Evolutionary conservation across 2,329 filamentous ascomycete genomes (phyloP).

Genomic region (Alternaria ventricosa): DNA sequence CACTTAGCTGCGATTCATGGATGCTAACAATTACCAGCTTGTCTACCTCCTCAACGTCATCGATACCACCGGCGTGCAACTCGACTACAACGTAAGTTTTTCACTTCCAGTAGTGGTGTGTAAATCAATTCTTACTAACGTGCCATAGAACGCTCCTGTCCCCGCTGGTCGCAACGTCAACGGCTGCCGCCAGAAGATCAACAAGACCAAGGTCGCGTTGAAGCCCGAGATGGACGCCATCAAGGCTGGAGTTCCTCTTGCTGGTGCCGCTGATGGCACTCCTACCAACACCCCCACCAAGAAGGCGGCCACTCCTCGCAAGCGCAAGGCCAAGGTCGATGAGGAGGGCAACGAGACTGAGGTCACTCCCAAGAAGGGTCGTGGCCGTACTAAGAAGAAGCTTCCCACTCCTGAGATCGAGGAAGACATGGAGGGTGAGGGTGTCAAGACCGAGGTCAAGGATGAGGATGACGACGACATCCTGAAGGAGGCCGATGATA

Average conservation of each 20-base stretch:
- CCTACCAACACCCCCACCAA: background rate
- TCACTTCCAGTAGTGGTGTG: too few relatives aligned
- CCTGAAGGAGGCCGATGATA: background rate
- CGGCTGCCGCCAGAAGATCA: too few relatives aligned
- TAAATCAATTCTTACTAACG: too few relatives aligned
- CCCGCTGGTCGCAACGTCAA: too few relatives aligned
- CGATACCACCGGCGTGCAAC: too few relatives aligned
- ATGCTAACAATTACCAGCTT: too few relatives aligned
- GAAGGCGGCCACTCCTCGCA: conserved; percentile 16
- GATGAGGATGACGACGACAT: background rate
- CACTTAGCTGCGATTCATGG: too few relatives aligned
- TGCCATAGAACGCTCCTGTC: too few relatives aligned
- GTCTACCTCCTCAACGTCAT: too few relatives aligned
- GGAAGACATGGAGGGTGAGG: background rate
- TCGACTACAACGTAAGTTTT: too few relatives aligned
- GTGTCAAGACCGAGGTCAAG: conserved; percentile 4
- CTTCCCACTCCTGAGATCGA: background rate
- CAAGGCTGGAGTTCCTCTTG: background rate
- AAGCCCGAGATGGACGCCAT: too few relatives aligned
- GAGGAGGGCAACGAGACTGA: conserved; percentile 1
- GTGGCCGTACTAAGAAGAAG: conserved; percentile 2
- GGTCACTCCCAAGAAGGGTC: conserved; percentile 10
- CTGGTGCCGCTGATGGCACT: background rate
- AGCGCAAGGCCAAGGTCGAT: conserved; percentile 26
- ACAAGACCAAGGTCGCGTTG: too few relatives aligned